Evolutionary conservation across 2,329 filamentous ascomycete genomes (phyloP).

Genomic region (Catunica adiposa): DNA sequence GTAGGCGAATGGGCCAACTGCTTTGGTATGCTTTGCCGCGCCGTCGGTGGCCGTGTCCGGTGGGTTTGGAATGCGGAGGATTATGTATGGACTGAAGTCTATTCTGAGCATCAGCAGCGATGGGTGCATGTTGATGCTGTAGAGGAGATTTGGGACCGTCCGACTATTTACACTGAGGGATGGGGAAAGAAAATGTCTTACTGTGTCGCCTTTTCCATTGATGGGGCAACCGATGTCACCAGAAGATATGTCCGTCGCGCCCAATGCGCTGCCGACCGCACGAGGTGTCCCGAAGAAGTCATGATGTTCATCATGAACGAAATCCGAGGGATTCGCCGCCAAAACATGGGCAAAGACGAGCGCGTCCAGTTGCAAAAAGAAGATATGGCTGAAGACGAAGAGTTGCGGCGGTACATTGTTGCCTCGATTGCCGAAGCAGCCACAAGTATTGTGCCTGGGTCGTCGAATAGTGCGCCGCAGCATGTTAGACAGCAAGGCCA

Average conservation of each 20-base stretch:
- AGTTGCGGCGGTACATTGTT: slow-evolving; percentile 59
- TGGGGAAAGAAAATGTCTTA: slow-evolving; percentile 97
- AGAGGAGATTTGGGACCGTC: slow-evolving; percentile 90
- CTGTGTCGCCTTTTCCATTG: slow-evolving; percentile 89
- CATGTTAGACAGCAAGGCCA: slow-evolving; percentile 23
- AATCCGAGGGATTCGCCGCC: slow-evolving; percentile 68
- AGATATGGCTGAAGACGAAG: slow-evolving; percentile 57
- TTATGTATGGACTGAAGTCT: slow-evolving; percentile 95
- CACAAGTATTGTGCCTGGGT: slow-evolving; percentile 45
- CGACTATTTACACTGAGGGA: slow-evolving; percentile 77
- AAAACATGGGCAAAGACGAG: slow-evolving; percentile 73
- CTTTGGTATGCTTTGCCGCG: slow-evolving; percentile 95
- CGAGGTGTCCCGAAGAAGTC: slow-evolving; percentile 71
- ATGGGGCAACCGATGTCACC: slow-evolving; percentile 55
- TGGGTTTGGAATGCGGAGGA: slow-evolving; percentile 99
- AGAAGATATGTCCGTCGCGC: slow-evolving; percentile 54
- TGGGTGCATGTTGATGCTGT: slow-evolving; percentile 97
- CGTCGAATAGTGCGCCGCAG: slow-evolving; percentile 15
- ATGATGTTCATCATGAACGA: slow-evolving; percentile 83
- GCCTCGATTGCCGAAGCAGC: slow-evolving; percentile 58
- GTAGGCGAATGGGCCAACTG: slow-evolving; percentile 96
- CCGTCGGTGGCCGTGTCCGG: slow-evolving; percentile 74
- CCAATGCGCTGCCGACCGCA: slow-evolving; percentile 58
- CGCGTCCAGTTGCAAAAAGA: slow-evolving; percentile 68
- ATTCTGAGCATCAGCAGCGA: slow-evolving; percentile 78